Base-by-base conservation (phyloP, 495 filamentous ascomycete genomes). In the Talaromyces trachyspermus region DNA sequence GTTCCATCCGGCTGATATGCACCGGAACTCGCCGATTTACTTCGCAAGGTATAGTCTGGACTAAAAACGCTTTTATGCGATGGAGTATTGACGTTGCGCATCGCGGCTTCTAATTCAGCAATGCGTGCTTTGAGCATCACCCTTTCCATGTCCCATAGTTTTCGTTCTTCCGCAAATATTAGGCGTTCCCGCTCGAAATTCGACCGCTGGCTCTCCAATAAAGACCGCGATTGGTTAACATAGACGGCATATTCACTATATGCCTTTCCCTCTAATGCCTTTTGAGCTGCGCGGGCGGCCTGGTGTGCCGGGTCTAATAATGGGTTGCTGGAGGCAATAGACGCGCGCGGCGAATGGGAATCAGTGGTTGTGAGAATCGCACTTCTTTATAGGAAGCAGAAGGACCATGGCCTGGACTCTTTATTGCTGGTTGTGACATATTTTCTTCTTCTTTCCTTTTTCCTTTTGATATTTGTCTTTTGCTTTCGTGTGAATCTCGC, bases 341-440 rank as follows among this genome's bases (percentile, higher is more conserved):
- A 70, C 60, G 61, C 22, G 68, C 53, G 30, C 69, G 69, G 40
- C 68, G 66, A 8, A 65, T 38, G 4, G 65, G 69, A 9, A 68
- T 61, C 35, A 64, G 51, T 11, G 65, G 65, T 5, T 69, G 70
- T 22, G 71, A 75, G 49, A 71, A 71, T 50, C 67, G 68, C 22
- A 74, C 70, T 48, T 72, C 70, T 58, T 74, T 72, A 57, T 71
- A 70, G 2, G 46, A 20, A 36, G 20, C 20, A 1, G 39, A 20
- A 24, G 11, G 42, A n/a, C 2, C 8, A 9, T 43, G 22, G 18
- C 12, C 7, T 7, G 27, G 24, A 44, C 27, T 29, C 26, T 29
- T 30, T 5, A 32, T 2, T 12, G 42, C 14, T 19, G 42, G 14
- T 8, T 44, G 42, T 18, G 27, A 44, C 42, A 32, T 44, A n/a